These are phyloP conservation scores for Zychaea mexicana DNA, from an alignment of 371 early-diverging fungal genomes.

Conservation along the genomic window DNA sequence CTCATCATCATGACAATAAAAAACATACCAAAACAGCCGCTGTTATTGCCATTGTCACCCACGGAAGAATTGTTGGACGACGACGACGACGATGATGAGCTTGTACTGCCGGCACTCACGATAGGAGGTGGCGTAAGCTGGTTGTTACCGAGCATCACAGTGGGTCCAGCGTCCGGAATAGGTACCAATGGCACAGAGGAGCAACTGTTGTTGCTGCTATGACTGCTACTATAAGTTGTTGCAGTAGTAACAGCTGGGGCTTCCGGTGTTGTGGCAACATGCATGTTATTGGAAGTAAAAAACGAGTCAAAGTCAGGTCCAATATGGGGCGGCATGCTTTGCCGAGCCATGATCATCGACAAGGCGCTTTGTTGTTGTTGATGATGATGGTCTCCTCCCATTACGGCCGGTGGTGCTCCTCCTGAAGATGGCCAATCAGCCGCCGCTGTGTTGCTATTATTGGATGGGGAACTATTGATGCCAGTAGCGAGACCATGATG, in stretches of 20 bases:
- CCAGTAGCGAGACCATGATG: too few species aligned
- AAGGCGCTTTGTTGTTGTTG: too few species aligned
- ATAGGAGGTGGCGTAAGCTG: constrained; percentile 4
- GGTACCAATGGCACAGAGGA: background rate
- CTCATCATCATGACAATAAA: too few species aligned
- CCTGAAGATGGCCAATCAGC: background rate
- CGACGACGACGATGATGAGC: too few species aligned
- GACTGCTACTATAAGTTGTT: background rate
- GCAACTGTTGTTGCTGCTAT: background rate
- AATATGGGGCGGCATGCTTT: constrained; percentile 10
- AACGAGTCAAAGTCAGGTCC: background rate
- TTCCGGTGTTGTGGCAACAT: background rate
- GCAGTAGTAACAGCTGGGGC: background rate
- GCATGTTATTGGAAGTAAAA: too few species aligned
- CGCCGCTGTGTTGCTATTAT: background rate
- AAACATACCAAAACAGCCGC: constrained; percentile 5
- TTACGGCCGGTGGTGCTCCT: background rate
- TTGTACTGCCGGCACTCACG: background rate
- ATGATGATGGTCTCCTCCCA: background rate
- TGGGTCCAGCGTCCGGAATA: background rate
- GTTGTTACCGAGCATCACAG: background rate
- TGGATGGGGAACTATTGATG: too few species aligned
- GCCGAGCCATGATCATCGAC: background rate
- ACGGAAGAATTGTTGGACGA: background rate
- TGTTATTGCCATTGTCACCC: background rate